Conservation (phyloP, 192 early-diverging fungal genomes). For the Entophlyctis helioformis region DNA sequence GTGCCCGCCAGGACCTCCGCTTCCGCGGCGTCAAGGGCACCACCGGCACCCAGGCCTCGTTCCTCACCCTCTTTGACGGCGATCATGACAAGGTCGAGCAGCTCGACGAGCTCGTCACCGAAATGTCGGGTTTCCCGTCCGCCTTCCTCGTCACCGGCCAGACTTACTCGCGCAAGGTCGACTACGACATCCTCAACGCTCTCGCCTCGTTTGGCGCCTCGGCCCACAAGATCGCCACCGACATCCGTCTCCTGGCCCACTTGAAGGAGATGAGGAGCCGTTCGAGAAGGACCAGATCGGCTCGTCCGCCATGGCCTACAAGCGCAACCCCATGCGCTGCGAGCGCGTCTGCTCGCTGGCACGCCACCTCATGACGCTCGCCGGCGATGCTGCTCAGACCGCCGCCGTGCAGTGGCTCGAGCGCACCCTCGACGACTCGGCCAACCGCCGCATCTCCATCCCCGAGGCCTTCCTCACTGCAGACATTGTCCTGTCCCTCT, state of each 20-base stretch:
- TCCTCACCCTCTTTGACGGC: constrained; percentile 87
- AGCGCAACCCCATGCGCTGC: constrained; percentile 98
- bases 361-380: constrained; percentile 87
- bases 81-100: constrained; percentile 88
- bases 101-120: constrained; percentile 82
- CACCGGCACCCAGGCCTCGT: constrained; percentile 96
- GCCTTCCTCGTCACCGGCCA: constrained; percentile 91
- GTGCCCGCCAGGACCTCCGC: constrained; percentile 74
- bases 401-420: constrained; percentile 94
- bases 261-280: constrained; percentile 99
- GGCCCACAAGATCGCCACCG: constrained; percentile 93
- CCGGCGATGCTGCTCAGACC: constrained; percentile 77
- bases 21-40: constrained; percentile 98
- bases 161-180: constrained; percentile 97
- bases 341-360: constrained; percentile 93
- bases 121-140: constrained; percentile 71
- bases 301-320: constrained; percentile 98
- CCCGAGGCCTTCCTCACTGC: constrained; percentile 95
- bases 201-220: constrained; percentile 89
- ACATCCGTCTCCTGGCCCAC: constrained; percentile 89
- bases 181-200: constrained; percentile 77
- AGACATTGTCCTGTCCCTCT: constrained; percentile 86
- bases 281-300: constrained; percentile 99
- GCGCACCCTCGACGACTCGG: constrained; percentile 93
- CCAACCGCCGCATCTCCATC: constrained; percentile 89